Evolutionary conservation across 371 early-diverging fungal species (phyloP), one percentile per base, ranked within the genome.

Genomic region (Haplosporangium sp.): DNA sequence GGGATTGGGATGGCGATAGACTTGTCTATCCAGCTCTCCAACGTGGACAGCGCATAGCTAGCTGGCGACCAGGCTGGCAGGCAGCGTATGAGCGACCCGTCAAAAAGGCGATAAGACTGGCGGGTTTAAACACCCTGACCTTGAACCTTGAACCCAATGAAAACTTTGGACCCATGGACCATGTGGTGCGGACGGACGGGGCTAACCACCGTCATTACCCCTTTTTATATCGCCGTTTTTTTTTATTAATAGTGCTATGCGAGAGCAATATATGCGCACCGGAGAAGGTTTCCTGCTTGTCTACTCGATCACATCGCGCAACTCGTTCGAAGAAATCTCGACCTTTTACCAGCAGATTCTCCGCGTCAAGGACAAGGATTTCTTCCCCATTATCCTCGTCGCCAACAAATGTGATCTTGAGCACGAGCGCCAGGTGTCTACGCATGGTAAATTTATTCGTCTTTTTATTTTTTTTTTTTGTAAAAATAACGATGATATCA

Each of bases 351-450:
- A 92, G 62, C 92, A 94, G 68, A 94, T 96, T 43, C 82, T 91
- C 52, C 87, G 92, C 29, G 93, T 95, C 55, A 95, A 96, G 81
- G 94, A 96, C 69, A 76, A 84, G 45, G 93, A 94, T 45, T 86
- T 82, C 40, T 94, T 94, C 81, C 97, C 97, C 14, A 92, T 96
- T 59, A 91, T 96, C 55, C 81, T 99, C 20, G 91, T 97, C 10
- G 99, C 94, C 38, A 99, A 99, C 89, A 99, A 99, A 86, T 93
- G 91, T 66, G 98, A 99, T 86, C 81, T 97, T 59, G 91, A 90
- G 48, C 71, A 80, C 23, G 93, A 97, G 58, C 85, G 97, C 59
- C 89, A 90, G 38, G 95, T 99, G 11, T 83, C 89, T 16, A 82
- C 69, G 13, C 86, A 89, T 74, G 86, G 87, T 87, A 74, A 21